These are phyloP conservation scores for Setaria italica DNA, from an alignment of 202 grass and related monocot genomes.

Conservation along the genomic window DNA sequence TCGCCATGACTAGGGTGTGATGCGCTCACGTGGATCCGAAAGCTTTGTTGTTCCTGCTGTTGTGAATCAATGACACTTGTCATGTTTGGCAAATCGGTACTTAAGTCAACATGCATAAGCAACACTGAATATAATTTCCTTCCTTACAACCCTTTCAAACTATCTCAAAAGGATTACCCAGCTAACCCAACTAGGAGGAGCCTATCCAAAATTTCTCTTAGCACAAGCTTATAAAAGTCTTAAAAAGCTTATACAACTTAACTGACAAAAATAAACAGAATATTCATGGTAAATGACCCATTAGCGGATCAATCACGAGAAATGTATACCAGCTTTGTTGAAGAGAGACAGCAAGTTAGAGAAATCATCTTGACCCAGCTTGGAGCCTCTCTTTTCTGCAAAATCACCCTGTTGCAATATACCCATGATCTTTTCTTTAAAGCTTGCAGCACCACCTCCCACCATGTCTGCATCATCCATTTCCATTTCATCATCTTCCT, in stretches of 20 bases:
- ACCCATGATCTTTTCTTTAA: slow-evolving; percentile 90
- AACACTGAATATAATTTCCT: neutral
- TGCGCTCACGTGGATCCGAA: neutral
- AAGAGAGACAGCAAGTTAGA: slow-evolving; percentile 90
- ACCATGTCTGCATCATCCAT: slow-evolving; percentile 60
- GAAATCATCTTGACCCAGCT: slow-evolving; percentile 88
- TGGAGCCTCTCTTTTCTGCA: slow-evolving; percentile 91
- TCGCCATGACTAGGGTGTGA: too few species aligned
- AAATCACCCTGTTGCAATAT: slow-evolving; percentile 90
- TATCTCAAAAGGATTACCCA: neutral
- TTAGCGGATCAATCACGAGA: slow-evolving; percentile 57
- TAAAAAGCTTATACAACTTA: neutral
- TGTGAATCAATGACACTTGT: neutral
- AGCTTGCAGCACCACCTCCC: slow-evolving; percentile 41
- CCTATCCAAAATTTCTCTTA: neutral
- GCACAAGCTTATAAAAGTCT: neutral
- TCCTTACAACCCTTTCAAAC: neutral
- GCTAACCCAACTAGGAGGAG: neutral
- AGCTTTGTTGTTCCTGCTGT: neutral
- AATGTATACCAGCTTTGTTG: slow-evolving; percentile 90
- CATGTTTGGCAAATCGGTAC: neutral
- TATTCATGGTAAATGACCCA: neutral
- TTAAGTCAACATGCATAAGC: neutral
- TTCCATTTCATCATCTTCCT: slow-evolving; percentile 86
- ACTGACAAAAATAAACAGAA: neutral